phyloP scores from a whole-genome alignment of 2,329 filamentous ascomycete species.

The Monilinia fructigena region DNA sequence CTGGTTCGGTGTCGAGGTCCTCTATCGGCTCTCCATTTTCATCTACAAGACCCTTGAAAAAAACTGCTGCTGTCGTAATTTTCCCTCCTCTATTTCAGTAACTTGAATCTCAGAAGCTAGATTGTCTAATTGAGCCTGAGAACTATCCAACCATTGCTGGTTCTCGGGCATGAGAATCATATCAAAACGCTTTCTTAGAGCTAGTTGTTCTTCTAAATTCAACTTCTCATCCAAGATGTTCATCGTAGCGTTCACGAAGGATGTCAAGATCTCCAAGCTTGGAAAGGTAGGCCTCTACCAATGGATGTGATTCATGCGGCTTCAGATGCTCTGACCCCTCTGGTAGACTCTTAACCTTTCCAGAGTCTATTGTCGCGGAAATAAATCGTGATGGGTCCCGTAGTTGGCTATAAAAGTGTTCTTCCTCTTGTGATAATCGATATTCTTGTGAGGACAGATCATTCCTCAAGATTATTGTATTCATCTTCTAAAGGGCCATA shows the following conservation, averaged over 20 bases:
- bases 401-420: slow-evolving; percentile 20
- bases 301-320: slow-evolving; percentile 23
- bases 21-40: slow-evolving; percentile 30
- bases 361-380: rapidly evolving
- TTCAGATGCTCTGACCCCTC: not conserved
- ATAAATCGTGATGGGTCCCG: not conserved
- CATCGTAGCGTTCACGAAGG: slow-evolving; percentile 28
- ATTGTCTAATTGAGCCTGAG: slow-evolving; percentile 14
- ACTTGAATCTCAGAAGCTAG: slow-evolving; percentile 24
- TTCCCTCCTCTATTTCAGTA: slow-evolving; percentile 19
- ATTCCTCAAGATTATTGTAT: slow-evolving; percentile 29
- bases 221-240: slow-evolving; percentile 27
- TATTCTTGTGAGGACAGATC: slow-evolving; percentile 26
- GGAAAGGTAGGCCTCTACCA: slow-evolving; percentile 25
- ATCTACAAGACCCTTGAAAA: slow-evolving; percentile 30
- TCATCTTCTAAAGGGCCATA: slow-evolving; percentile 33
- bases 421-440: slow-evolving; percentile 22
- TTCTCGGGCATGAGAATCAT: slow-evolving; percentile 25
- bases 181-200: slow-evolving; percentile 12
- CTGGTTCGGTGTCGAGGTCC: slow-evolving; percentile 23
- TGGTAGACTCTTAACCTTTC: not conserved
- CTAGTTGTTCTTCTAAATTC: slow-evolving; percentile 25
- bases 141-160: slow-evolving; percentile 30
- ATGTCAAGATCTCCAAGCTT: slow-evolving; percentile 30
- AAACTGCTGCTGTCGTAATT: slow-evolving; percentile 26